phyloP scores from a whole-genome alignment of 371 early-diverging fungal genomes.

The Thermomucor indicae-seudaticae region DNA sequence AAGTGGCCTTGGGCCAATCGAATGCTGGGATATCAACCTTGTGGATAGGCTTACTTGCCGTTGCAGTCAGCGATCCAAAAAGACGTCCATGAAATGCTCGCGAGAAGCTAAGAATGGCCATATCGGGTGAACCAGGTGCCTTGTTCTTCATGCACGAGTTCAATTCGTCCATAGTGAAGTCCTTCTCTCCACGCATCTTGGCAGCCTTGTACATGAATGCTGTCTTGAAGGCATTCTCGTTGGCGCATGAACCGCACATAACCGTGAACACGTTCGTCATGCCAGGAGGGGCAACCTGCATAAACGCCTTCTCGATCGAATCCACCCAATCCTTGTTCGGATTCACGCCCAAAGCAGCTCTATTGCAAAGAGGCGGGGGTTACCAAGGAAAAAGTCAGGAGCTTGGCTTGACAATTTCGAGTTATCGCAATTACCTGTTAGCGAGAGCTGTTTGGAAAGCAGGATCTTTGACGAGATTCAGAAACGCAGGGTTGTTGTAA shows the following conservation, averaged over 20 bases:
- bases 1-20: slow-evolving; percentile 58
- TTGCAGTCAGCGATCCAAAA: slow-evolving; percentile 70
- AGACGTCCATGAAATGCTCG: slow-evolving; percentile 72
- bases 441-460: slow-evolving; percentile 56
- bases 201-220: slow-evolving; percentile 72
- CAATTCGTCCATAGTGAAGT: slow-evolving; percentile 46
- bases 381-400: background rate
- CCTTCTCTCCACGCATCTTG: slow-evolving; percentile 47
- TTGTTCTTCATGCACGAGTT: slow-evolving; percentile 62
- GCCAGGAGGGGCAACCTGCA: slow-evolving; percentile 67
- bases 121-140: slow-evolving; percentile 65
- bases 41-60: slow-evolving; percentile 69
- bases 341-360: slow-evolving; percentile 69
- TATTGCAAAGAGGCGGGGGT: slow-evolving; percentile 1
- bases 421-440: slow-evolving; percentile 31
- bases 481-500: slow-evolving; percentile 67
- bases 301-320: slow-evolving; percentile 59
- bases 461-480: slow-evolving; percentile 50
- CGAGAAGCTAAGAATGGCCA: slow-evolving; percentile 66
- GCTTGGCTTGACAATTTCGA: background rate
- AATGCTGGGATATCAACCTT: slow-evolving; percentile 78
- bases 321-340: slow-evolving; percentile 66
- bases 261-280: slow-evolving; percentile 74
- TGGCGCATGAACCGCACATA: slow-evolving; percentile 75
- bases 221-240: slow-evolving; percentile 76